Base-by-base conservation (phyloP, 441 rosid species). In the Erysimum cheiri region DNA sequence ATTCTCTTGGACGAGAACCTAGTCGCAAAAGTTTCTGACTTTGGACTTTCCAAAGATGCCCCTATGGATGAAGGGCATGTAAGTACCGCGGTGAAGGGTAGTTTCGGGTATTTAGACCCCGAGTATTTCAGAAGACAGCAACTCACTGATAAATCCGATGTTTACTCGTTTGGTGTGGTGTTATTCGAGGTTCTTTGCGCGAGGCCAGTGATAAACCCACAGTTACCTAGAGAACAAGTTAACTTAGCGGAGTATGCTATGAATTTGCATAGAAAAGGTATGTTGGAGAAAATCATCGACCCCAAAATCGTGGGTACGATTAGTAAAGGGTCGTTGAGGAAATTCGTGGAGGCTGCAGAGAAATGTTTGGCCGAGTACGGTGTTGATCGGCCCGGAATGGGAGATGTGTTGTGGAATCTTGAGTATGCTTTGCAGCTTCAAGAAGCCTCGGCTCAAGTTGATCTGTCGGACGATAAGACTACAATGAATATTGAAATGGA, bases 331-430 rank as follows among this genome's bases (percentile, higher is more conserved):
- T 84, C 90, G 2, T 44, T 85, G 48, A 79, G 67, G 61, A 87
- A 85, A 43, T 85, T 72, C 8, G 84, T 79, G 26, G 90, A 85
- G 72, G 87, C 88, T 6, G 88, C 88, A 0, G 86, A 84, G 82
- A 85, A 88, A 71, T 88, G 93, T 50, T 74, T 88, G 56, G 88
- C 87, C 0, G 88, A 88, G 76, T 72, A 84, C n/a, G 90, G 93
- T 9, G 86, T 83, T 7, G 90, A 85, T 69, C 69, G 88, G 69
- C 87, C 90, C 3, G 80, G 84, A 36, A 88, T 85, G 86, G 88
- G 87, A 39, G 90, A 84, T 79, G 89, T 85, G 32, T 61, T 88
- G 75, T 83, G 90, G 93, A 84, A 82, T 74, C 81, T 85, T 56
- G 90, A 88, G 55, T 82, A 78, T 43, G 87, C 93, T 14, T 70